Evolutionary conservation across 495 filamentous ascomycete genomes (phyloP).

Genomic region (Schizothecium vesticola): DNA sequence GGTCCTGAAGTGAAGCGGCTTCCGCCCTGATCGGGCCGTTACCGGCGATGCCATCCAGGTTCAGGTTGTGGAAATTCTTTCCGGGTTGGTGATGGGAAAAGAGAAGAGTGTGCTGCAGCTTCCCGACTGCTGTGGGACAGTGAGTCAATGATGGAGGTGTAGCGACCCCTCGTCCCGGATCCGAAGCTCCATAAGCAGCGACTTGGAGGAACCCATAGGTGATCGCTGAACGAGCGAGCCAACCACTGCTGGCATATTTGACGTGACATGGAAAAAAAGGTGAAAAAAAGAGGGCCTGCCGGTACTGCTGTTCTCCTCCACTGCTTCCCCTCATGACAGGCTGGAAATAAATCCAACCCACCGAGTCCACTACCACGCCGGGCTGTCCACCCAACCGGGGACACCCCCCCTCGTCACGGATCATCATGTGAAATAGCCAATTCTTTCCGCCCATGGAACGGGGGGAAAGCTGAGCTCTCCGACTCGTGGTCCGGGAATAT

Average conservation of each 20-base stretch:
- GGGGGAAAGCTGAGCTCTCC: background rate
- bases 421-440: slow-evolving; percentile 9
- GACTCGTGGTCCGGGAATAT: background rate
- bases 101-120: background rate
- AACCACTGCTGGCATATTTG: background rate
- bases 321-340: background rate
- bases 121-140: background rate
- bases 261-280: background rate
- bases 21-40: slow-evolving; percentile 23
- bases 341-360: background rate
- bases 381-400: background rate
- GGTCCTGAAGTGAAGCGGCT: background rate
- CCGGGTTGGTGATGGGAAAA: background rate
- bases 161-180: background rate
- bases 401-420: background rate
- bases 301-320: background rate
- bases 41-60: slow-evolving; percentile 15
- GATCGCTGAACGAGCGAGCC: background rate
- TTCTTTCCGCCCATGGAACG: background rate
- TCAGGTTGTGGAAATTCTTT: background rate
- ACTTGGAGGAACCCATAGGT: background rate
- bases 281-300: background rate
- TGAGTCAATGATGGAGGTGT: background rate
- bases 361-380: background rate
- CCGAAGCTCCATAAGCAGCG: background rate